These are phyloP conservation scores for Ustilago bromivora DNA, from an alignment of 1,284 basidiomycete genomes.

Conservation along the genomic window DNA sequence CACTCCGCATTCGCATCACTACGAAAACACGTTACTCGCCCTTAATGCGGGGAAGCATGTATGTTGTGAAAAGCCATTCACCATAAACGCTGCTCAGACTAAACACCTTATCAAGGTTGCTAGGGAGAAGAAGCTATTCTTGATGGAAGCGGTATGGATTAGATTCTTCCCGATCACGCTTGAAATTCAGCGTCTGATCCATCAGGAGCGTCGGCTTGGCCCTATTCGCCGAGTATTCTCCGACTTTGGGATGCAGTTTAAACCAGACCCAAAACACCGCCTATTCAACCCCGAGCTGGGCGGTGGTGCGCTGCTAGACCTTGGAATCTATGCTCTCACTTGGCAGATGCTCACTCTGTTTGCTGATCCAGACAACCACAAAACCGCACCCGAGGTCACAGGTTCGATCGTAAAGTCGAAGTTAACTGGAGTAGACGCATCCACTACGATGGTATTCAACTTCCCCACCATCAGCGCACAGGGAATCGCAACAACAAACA, in stretches of 20 bases:
- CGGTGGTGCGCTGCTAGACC: slow-evolving; percentile 85
- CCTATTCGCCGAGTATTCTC: slow-evolving; percentile 42
- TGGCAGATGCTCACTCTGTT: slow-evolving; percentile 60
- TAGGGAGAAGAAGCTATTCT: slow-evolving; percentile 70
- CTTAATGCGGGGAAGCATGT: slow-evolving; percentile 86
- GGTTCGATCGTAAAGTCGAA: slow-evolving; percentile 78
- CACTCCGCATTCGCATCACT: slow-evolving; percentile 88
- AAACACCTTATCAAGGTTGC: slow-evolving; percentile 79
- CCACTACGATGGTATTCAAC: slow-evolving; percentile 80
- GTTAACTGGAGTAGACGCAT: slow-evolving; percentile 82
- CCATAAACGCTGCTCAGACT: slow-evolving; percentile 72
- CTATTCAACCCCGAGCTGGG: slow-evolving; percentile 84
- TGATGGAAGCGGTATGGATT: slow-evolving; percentile 65
- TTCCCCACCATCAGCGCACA: slow-evolving; percentile 73
- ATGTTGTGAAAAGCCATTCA: slow-evolving; percentile 71
- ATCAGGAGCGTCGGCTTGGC: slow-evolving; percentile 54
- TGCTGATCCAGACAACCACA: slow-evolving; percentile 72
- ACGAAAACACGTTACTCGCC: slow-evolving; percentile 80
- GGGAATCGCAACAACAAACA: slow-evolving; percentile 50
- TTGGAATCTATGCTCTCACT: slow-evolving; percentile 70
- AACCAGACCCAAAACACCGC: slow-evolving; percentile 75
- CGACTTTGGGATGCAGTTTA: slow-evolving; percentile 51
- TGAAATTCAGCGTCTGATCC: slow-evolving; percentile 50
- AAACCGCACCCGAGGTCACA: slow-evolving; percentile 72
- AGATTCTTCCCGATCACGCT: slow-evolving; percentile 58